Base-by-base conservation (phyloP, 2,329 filamentous ascomycete species). In the Ceratocystis smalleyi region DNA sequence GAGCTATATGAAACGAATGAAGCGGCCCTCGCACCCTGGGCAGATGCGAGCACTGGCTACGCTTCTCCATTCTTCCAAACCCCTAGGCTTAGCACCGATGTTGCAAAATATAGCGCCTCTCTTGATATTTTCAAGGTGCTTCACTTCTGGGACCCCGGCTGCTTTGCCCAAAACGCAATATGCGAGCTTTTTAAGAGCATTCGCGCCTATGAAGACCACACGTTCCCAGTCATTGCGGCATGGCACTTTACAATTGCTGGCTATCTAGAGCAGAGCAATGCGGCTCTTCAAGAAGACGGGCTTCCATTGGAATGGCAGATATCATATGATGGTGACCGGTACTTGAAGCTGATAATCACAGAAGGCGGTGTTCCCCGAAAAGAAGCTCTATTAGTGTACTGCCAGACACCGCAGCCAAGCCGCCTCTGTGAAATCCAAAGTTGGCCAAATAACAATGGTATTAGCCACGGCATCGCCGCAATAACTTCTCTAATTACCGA, bases 251-350 rank as follows among this genome's bases (percentile, higher is more conserved):
- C 54, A 15, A 17, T 57, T 19, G 7, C 24, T n/a, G 30, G 59
- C 7, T 61, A 61, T 2, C 12, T 61, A 12, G 40, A 45, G 5
- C 59, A 61, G 22, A 49, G 59, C 43, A 61, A 61, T 17, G n/a
- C 24, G 15, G n/a, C 24, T n/a, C 30, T 61, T 19, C 27, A 61
- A 32, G 19, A 15, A 1, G 24, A 24, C 15, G 22, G 17, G 5
- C n/a, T 61, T 30, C 59, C 59, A 7, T 15, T 61, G 59, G 27
- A n/a, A 10, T 61, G 59, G 59, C 59, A 61, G 43, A 47, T 61
- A 4, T 30, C 45, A 17, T 61, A 24, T 22, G 43, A 61, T 15
- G 43, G 43, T 32, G 54, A 57, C 7, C 54, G 22, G 8, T 57
- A 57, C 17, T 30, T 57, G 2, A 15, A n/a, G 6, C 27, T 57